A percentile compares a stretch with the other conserved stretches of the same genome.
These are phyloP conservation scores for maize (Zea mays) DNA, from an alignment of 176 grass and related monocot genomes.

Conservation along the genomic window Zm-B73-REFERENCE-NAM-5.0 NC_050098.1:135380501-135381000, in stretches of 20 bases:
- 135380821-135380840: not conserved
- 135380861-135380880: not conserved
- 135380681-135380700: constrained; percentile 84
- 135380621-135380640: constrained; percentile 46
- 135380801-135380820: not conserved
- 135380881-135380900: constrained; percentile 1
- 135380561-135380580: constrained; percentile 71
- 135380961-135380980: not conserved
- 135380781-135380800: not conserved
- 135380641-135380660: constrained; percentile 82
- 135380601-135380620: constrained; percentile 67
- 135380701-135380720: constrained; percentile 80
- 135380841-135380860: not conserved
- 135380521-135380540: not conserved
- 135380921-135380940: not conserved
- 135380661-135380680: constrained; percentile 83
- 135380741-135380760: not conserved
- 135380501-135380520: not conserved
- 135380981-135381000: not conserved
- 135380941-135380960: not conserved
- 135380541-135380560: constrained; percentile 37
- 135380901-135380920: not conserved
- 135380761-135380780: not conserved
- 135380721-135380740: constrained; percentile 72
- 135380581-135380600: constrained; percentile 80